Percentiles rank a stretch among this genome's conserved stretches.
These are phyloP conservation scores for Stagonosporopsis chrysanthemi DNA, from an alignment of 2,329 filamentous ascomycete genomes.

Conservation along the genomic window DNA sequence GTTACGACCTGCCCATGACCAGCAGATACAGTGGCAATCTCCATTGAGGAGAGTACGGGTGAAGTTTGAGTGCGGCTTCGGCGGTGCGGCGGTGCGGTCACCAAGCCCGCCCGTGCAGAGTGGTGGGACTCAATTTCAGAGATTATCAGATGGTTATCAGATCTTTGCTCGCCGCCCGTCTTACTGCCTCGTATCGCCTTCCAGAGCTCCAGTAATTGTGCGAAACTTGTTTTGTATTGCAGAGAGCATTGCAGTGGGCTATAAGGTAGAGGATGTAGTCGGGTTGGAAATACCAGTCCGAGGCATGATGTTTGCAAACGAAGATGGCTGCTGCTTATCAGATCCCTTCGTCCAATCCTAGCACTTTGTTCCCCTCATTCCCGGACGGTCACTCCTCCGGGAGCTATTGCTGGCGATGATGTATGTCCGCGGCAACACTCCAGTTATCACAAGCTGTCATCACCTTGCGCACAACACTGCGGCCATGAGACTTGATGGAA, in stretches of 20 bases:
- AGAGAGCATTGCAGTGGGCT: no score
- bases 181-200: not conserved
- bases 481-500: not conserved
- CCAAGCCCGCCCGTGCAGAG: conserved; percentile 2
- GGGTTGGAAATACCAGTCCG: not conserved
- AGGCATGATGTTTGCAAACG: conserved; percentile 17
- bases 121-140: conserved; percentile 6
- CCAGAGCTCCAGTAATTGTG: not conserved
- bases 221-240: no score
- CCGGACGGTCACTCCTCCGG: conserved; percentile 23
- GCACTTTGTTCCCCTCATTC: conserved; percentile 22
- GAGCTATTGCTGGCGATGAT: conserved; percentile 26
- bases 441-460: conserved; percentile 7
- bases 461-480: not conserved
- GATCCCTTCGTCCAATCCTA: conserved; percentile 28
- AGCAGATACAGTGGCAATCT: no score
- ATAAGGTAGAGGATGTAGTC: not conserved
- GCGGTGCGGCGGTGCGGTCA: not conserved
- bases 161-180: not conserved
- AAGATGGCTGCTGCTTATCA: conserved; percentile 42
- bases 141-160: conserved; percentile 19
- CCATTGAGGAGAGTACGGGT: not conserved
- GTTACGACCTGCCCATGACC: no score
- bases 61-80: not conserved
- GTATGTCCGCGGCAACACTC: conserved; percentile 20